Conservation (phyloP, 345 rosid genomes). For the Erysimum cheiranthoides region DNA sequence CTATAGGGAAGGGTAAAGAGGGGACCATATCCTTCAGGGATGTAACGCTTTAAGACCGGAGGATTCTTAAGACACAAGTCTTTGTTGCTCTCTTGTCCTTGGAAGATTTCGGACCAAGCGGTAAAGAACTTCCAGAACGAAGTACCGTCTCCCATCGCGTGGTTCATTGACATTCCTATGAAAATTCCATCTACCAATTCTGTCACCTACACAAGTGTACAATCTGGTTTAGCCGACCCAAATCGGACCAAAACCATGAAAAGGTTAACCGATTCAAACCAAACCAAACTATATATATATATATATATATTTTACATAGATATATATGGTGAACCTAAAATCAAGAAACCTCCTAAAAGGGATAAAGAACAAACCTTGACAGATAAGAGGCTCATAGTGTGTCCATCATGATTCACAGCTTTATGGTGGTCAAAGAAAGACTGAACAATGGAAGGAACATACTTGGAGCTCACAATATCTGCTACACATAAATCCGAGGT, state of each 20-base stretch:
- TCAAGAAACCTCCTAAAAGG: background rate
- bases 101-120: constrained; percentile 68
- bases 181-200: constrained; percentile 72
- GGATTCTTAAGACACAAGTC: constrained; percentile 48
- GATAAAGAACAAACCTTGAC: constrained; percentile 15
- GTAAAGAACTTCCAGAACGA: constrained; percentile 77
- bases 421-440: constrained; percentile 38
- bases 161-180: constrained; percentile 71
- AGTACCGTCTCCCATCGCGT: constrained; percentile 65
- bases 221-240: background rate
- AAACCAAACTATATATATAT: too few relatives aligned
- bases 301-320: too few relatives aligned
- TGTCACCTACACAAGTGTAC: constrained; percentile 53
- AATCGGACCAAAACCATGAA: too few relatives aligned
- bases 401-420: constrained; percentile 41
- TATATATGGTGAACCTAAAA: background rate
- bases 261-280: too few relatives aligned
- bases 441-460: constrained; percentile 33
- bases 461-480: constrained; percentile 46
- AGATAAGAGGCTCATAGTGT: constrained; percentile 29
- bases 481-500: constrained; percentile 47
- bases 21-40: constrained; percentile 59
- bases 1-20: constrained; percentile 56
- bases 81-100: constrained; percentile 38
- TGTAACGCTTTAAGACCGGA: constrained; percentile 58